phyloP scores from a whole-genome alignment of 2,329 filamentous ascomycete genomes.

The Fusarium sarcochroum region DNA sequence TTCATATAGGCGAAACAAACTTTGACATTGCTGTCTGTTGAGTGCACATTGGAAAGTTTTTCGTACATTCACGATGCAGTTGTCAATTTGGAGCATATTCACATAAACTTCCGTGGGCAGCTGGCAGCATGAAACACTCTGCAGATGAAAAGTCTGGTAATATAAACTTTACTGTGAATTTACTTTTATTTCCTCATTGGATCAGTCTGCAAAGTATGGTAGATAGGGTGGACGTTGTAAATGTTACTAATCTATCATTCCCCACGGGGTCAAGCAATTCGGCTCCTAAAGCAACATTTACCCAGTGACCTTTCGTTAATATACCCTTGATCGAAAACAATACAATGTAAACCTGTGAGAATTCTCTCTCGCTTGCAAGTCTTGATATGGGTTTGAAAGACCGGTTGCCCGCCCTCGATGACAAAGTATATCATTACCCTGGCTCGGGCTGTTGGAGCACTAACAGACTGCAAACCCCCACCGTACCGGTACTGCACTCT shows the following conservation, averaged over 20 bases:
- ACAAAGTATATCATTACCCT: not conserved
- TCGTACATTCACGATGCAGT: not conserved
- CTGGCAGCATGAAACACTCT: too few species aligned
- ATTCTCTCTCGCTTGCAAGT: not conserved
- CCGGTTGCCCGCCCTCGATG: not conserved
- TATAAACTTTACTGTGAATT: not conserved
- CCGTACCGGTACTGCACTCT: constrained; percentile 2
- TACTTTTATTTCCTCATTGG: not conserved
- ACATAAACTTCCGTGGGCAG: too few species aligned
- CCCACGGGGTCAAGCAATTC: not conserved
- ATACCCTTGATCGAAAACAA: not conserved
- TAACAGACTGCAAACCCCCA: constrained; percentile 2
- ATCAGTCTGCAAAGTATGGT: not conserved
- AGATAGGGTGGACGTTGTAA: not conserved
- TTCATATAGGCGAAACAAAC: not conserved
- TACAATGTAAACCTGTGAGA: too few species aligned
- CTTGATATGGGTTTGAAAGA: too few species aligned
- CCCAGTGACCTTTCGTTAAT: too few species aligned
- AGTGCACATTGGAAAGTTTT: not conserved
- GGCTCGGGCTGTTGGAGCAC: not conserved
- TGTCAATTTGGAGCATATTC: not conserved
- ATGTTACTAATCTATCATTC: not conserved
- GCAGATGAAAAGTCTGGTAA: not conserved
- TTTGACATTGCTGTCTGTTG: not conserved
- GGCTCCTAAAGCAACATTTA: not conserved